Base-by-base conservation (phyloP, 176 grass and related monocot species). In the Triticum turgidum region DNA sequence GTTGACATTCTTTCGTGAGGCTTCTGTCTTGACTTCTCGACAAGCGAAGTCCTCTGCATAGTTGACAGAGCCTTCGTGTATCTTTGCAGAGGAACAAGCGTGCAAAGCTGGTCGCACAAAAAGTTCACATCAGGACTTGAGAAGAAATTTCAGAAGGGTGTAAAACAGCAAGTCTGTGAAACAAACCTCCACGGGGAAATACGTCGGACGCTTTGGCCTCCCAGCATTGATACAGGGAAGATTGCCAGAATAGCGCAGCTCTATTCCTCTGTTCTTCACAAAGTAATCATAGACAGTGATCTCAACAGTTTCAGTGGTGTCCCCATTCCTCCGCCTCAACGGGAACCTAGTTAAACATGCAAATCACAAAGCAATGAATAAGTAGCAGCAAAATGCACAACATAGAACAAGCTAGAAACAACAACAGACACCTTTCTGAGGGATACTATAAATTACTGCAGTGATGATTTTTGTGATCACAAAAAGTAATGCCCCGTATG, bases 11-110 rank as follows among this genome's bases (percentile, higher is more conserved):
- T 89, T 35, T 95, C 93, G 29, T 94, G 86, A 78, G 96, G 93
- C 42, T 95, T 98, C 51, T 98, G 93, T 76, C 91, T 92, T 2
- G 91, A 98, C 78, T 94, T 98, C 88, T 98, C 91, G 0, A 98
- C 93, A 67, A 95, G 94, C 4, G 81, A 80, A 65, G 93, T 79
- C 32, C 96, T 89, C 81, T 94, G 96, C 32, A 90, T 83, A 3
- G 88, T 90, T 37, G 96, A 92, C 76, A 98, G 86, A 30, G 91
- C 83, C 76, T 94, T 98, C 11, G 96, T 98, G 69, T 98, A 98
- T 78, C 93, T 86, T 90, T 95, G 96, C 35, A 98, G 77, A 7
- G 96, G 88, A 61, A 98, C 54, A 37, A 95, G 79, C 0, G 42
- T 83, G 75, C 93, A 98, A 6, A 98, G 88, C 93, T 98, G 76